These are phyloP conservation scores for Exutisphaerella laricina DNA, from an alignment of 2,329 filamentous ascomycete genomes.

Conservation along the genomic window DNA sequence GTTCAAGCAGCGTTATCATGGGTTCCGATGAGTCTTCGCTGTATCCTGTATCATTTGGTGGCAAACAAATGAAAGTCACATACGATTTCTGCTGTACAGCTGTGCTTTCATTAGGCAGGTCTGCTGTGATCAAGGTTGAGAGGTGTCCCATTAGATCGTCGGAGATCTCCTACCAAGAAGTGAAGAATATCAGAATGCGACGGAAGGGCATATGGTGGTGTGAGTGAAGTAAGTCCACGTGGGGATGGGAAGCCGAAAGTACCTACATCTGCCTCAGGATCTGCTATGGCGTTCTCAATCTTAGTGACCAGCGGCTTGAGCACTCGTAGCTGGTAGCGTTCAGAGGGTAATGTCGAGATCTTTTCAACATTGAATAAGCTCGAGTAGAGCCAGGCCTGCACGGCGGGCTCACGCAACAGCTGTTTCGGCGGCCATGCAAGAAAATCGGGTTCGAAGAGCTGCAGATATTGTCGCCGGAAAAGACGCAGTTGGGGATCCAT, in stretches of 20 bases:
- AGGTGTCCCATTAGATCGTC: conserved; percentile 70
- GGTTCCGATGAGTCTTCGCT: conserved; percentile 24
- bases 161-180: conserved; percentile 63
- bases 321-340: conserved; percentile 63
- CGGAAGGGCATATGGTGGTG: conserved; percentile 6
- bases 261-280: conserved; percentile 86
- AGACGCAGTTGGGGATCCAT: conserved; percentile 35
- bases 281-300: conserved; percentile 68
- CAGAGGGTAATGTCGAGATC: conserved; percentile 56
- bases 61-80: conserved; percentile 60
- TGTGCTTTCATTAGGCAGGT: conserved; percentile 57
- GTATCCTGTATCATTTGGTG: conserved; percentile 10
- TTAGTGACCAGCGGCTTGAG: conserved; percentile 66
- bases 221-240: not conserved
- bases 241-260: not conserved
- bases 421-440: conserved; percentile 59
- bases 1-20: conserved; percentile 60
- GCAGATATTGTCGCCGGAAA: conserved; percentile 72
- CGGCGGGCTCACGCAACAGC: conserved; percentile 53
- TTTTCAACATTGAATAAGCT: conserved; percentile 59
- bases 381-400: conserved; percentile 62
- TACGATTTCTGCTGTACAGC: conserved; percentile 67
- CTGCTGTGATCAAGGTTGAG: conserved; percentile 57
- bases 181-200: conserved; percentile 11
- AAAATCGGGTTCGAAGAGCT: conserved; percentile 58